These are phyloP conservation scores for Eucalyptus erythrocorys DNA, from an alignment of 345 rosid species.

Conservation along the genomic window DNA sequence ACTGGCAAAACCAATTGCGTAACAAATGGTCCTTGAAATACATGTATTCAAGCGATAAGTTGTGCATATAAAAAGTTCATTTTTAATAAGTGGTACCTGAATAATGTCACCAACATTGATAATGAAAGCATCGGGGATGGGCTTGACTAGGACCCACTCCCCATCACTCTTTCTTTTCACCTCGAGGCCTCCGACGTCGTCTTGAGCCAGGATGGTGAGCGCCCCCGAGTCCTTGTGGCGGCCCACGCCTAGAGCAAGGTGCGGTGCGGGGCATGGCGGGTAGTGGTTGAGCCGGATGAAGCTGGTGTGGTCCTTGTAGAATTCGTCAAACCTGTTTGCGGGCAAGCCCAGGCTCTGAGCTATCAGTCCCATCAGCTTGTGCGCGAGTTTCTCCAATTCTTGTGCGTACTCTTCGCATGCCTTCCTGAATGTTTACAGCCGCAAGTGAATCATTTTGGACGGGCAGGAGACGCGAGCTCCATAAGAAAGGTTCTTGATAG, in stretches of 20 bases:
- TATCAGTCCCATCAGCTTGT: conserved; percentile 28
- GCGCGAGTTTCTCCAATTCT: conserved; percentile 37
- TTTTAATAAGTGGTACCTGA: conserved; percentile 4
- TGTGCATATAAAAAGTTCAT: neutral
- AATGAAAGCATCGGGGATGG: conserved; percentile 6
- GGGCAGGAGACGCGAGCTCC: neutral
- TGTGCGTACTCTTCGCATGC: conserved; percentile 29
- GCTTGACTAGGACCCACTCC: conserved; percentile 20
- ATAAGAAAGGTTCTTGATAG: neutral
- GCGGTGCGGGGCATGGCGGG: conserved; percentile 17
- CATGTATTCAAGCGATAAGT: no score
- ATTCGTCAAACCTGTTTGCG: conserved; percentile 24
- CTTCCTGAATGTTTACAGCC: conserved; percentile 13
- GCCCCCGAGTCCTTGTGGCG: conserved; percentile 11
- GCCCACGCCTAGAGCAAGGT: conserved; percentile 16
- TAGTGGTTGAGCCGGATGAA: conserved; percentile 17
- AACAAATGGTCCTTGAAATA: no score
- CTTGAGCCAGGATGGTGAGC: conserved; percentile 17
- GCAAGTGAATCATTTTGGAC: neutral
- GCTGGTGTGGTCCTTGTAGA: conserved; percentile 36
- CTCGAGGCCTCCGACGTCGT: conserved; percentile 23
- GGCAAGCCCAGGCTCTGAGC: conserved; percentile 46
- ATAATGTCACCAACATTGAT: conserved; percentile 10
- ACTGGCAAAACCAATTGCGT: neutral
- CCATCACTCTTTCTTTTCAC: conserved; percentile 22